Evolutionary conservation across 345 rosid genomes (phyloP), one percentile per base, ranked within the genome.

Genomic region (Raphanus sativus): DNA sequence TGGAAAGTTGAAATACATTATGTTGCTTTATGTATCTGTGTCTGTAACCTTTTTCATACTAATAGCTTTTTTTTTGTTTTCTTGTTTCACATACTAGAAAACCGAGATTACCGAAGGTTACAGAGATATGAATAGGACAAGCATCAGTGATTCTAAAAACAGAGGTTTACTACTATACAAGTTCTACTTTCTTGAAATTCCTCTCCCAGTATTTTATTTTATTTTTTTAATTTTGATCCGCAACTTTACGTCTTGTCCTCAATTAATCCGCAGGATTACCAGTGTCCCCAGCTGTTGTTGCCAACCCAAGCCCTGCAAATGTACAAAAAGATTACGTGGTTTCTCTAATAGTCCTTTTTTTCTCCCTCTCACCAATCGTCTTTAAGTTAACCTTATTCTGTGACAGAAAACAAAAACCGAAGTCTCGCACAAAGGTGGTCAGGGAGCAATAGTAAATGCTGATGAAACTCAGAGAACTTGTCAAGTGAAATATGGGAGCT

Each of bases 401-500:
- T 75, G 69, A 84, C 92, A 92, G 94, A 76, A 72, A 80, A 64
- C 80, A 34, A 58, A 40, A 72, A 67, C 50, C 59, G 75, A 32
- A 75, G 74, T 48, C 55, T 50, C 75, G 21, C 45, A 6, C 58
- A 77, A 72, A 64, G 76, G 21, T 8, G 58, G 26, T 68, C 67
- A 80, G 77, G 17, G 56, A 40, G 69, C 24, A 36, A 77, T 60
- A 78, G 82, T 69, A 38, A 55, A 12, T 25, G 64, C 70, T 72
- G 87, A 84, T 75, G 91, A 83, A 74, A 81, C 66, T 81, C 84
- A 66, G 67, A 86, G 81, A 77, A 76, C 70, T 62, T 96, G 99
- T 83, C 97, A 96, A 79, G 60, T 81, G 75, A 85, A 81, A 81
- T 92, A 85, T 83, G 97, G 98, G 71, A 89, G 97, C 84, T 96